Conservation (phyloP, 495 filamentous ascomycete species). For the Aspergillus heteromorphus region DNA sequence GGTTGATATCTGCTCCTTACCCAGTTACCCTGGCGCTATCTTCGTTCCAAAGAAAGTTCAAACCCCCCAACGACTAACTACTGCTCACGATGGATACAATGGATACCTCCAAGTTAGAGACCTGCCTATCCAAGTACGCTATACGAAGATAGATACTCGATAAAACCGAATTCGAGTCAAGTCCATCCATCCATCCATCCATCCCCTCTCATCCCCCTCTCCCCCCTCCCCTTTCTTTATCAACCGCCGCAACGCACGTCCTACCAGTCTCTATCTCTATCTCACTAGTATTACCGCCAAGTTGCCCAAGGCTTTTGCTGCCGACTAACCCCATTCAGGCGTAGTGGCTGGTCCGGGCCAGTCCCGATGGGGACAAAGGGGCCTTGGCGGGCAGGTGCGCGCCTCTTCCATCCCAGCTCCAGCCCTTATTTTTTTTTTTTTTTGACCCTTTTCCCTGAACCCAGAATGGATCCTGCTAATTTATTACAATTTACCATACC, state of each 20-base stretch:
- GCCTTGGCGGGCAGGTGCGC: slow-evolving; percentile 3
- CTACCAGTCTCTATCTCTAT: no score
- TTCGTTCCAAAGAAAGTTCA: not conserved
- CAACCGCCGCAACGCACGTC: not conserved
- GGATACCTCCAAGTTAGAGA: no score
- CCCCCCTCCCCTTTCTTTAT: not conserved
- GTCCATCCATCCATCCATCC: not conserved
- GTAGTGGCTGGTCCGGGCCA: not conserved
- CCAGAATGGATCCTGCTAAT: not conserved
- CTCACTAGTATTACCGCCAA: no score
- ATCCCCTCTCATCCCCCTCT: not conserved
- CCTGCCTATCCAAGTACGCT: no score
- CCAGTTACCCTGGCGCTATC: no score
- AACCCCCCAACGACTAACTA: no score
- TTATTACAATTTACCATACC: not conserved
- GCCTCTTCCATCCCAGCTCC: not conserved
- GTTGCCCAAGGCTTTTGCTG: not conserved
- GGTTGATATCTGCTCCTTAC: no score
- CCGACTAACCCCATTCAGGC: not conserved
- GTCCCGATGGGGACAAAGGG: not conserved
- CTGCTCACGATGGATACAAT: no score
- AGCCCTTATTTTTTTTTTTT: no score
- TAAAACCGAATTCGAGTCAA: no score
- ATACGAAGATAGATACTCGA: no score
- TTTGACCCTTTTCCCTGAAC: not conserved